phyloP scores from a whole-genome alignment of 1,284 basidiomycete genomes.

The Schizopora paradoxa region DNA sequence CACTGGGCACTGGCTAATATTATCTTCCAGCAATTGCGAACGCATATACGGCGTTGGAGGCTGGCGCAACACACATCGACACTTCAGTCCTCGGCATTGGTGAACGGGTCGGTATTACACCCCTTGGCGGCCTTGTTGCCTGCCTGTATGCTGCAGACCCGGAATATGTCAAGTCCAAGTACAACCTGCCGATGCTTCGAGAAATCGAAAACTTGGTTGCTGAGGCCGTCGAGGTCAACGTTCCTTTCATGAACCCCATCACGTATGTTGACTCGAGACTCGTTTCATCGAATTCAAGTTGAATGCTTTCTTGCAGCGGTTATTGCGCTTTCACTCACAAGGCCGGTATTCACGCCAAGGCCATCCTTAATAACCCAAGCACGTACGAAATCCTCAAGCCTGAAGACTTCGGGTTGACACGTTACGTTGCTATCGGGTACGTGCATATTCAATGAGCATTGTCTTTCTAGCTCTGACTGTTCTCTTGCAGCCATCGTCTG shows the following conservation, averaged over 20 bases:
- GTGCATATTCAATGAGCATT: constrained; percentile 20
- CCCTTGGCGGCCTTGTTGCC: constrained; percentile 94
- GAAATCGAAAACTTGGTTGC: constrained; percentile 99
- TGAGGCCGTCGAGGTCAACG: constrained; percentile 96
- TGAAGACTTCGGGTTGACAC: constrained; percentile 95
- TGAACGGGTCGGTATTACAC: constrained; percentile 98
- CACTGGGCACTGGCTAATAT: constrained; percentile 16
- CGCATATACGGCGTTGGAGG: constrained; percentile 97
- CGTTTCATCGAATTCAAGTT: not conserved
- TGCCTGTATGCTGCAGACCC: constrained; percentile 96
- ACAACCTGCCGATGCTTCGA: constrained; percentile 95
- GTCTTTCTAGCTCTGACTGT: constrained; percentile 11
- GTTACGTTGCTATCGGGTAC: constrained; percentile 96
- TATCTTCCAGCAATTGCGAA: constrained; percentile 83
- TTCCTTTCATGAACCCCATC: constrained; percentile 96
- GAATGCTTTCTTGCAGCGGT: constrained; percentile 46
- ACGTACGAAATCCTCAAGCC: constrained; percentile 98
- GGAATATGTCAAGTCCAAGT: constrained; percentile 99
- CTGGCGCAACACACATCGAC: constrained; percentile 98
- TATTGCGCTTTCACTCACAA: constrained; percentile 99
- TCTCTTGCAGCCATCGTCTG: constrained; percentile 67
- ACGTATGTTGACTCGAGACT: constrained; percentile 46
- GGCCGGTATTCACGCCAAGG: constrained; percentile 99
- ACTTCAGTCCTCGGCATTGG: constrained; percentile 96
- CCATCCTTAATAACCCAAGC: constrained; percentile 98